Conservation (phyloP, 805 yeast species). For the Nakazawaea laoshanensis region DNA sequence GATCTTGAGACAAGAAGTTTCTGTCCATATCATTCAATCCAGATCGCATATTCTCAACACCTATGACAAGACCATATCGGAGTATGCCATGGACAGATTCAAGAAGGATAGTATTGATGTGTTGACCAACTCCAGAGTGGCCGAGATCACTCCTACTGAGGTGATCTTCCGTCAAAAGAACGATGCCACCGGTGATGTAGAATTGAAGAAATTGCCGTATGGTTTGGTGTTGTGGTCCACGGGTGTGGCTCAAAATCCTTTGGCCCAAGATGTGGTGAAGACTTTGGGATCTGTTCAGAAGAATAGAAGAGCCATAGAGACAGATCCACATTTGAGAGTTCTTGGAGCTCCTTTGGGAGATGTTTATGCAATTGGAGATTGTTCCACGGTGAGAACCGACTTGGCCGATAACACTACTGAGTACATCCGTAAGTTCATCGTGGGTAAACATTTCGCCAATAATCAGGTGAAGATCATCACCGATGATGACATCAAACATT, state of each 20-base stretch:
- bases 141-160: conserved; percentile 44
- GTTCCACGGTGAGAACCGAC: conserved; percentile 57
- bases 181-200: conserved; percentile 28
- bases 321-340: conserved; percentile 65
- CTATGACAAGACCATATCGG: conserved; percentile 55
- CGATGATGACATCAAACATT: conserved; percentile 42
- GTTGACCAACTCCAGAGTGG: conserved; percentile 56
- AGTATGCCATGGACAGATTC: conserved; percentile 58
- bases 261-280: conserved; percentile 47
- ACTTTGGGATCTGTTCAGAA: conserved; percentile 40
- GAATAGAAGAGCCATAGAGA: conserved; percentile 66
- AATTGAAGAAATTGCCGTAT: conserved; percentile 44
- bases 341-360: conserved; percentile 61
- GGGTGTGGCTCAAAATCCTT: conserved; percentile 60
- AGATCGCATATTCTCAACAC: conserved; percentile 62
- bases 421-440: conserved; percentile 36
- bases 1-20: conserved; percentile 50
- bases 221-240: conserved; percentile 74
- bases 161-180: conserved; percentile 50
- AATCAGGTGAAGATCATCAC: conserved; percentile 26
- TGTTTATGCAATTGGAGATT: conserved; percentile 67
- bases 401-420: conserved; percentile 47
- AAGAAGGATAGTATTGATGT: conserved; percentile 55
- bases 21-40: conserved; percentile 64
- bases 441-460: conserved; percentile 30